Conservation (phyloP, 108 stramenopile species). For the Epithemia pelagica region DNA sequence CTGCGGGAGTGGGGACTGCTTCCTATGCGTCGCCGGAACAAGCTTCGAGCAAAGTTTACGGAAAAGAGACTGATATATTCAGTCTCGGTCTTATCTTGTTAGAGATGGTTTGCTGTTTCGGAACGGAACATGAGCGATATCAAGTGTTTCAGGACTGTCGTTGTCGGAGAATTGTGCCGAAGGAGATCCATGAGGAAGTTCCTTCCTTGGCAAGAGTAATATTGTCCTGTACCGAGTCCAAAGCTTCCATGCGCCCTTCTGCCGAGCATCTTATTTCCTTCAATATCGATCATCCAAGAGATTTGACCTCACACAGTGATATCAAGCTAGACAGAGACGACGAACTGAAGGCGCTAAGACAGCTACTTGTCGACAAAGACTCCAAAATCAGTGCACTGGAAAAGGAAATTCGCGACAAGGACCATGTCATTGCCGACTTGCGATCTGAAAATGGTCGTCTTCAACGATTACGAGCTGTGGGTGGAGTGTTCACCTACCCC, state of each 20-base stretch:
- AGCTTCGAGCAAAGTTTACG: conserved; percentile 64
- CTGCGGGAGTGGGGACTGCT: conserved; percentile 90
- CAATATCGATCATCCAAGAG: not conserved
- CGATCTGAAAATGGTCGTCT: not conserved
- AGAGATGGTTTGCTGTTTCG: conserved; percentile 86
- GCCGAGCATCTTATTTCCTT: conserved; percentile 30
- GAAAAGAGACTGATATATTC: conserved; percentile 85
- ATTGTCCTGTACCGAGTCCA: conserved; percentile 50
- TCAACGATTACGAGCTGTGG: not conserved
- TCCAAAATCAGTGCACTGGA: conserved; percentile 19
- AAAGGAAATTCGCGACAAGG: conserved; percentile 6
- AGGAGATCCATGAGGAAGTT: conserved; percentile 20
- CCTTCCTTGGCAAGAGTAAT: conserved; percentile 52
- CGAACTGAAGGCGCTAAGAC: conserved; percentile 1
- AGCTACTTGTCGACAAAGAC: conserved; percentile 33
- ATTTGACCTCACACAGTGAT: too few species aligned
- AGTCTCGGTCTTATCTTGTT: conserved; percentile 90
- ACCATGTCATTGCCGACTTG: conserved; percentile 2
- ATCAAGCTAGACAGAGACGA: too few species aligned
- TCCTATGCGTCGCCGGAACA: conserved; percentile 95
- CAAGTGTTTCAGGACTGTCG: conserved; percentile 67
- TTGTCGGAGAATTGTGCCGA: conserved; percentile 33
- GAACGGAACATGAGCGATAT: conserved; percentile 81
- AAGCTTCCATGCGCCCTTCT: conserved; percentile 47
- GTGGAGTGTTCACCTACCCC: not conserved